These are phyloP conservation scores for Plectranthus barbatus DNA, from an alignment of 257 asterid species.

Conservation along the genomic window DNA sequence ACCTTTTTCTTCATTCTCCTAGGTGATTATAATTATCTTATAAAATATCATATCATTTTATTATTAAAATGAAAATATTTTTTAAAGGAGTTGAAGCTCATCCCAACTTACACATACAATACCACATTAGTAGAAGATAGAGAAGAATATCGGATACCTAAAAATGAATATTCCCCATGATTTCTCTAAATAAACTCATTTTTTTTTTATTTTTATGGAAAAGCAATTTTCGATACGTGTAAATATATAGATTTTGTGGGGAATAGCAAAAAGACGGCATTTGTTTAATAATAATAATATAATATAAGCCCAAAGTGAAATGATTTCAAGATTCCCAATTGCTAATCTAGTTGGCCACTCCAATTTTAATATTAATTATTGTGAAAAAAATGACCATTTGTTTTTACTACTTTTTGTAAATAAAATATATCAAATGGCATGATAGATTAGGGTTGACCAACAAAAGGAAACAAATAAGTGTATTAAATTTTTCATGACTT, in stretches of 20 bases:
- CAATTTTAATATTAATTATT: neutral
- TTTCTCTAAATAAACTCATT: neutral
- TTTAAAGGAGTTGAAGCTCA: too few relatives aligned
- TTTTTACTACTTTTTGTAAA: neutral
- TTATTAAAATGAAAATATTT: too few relatives aligned
- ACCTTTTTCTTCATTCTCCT: too few relatives aligned
- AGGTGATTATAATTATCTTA: too few relatives aligned
- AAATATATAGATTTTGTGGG: neutral
- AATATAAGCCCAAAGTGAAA: neutral
- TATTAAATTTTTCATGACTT: slow-evolving; percentile 10
- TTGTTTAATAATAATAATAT: too few relatives aligned
- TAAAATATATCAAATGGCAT: neutral
- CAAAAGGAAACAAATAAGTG: slow-evolving; percentile 7
- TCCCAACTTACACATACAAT: too few relatives aligned
- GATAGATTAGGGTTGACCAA: slow-evolving; percentile 10
- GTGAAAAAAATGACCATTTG: neutral
- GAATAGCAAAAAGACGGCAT: neutral
- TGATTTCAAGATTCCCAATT: slow-evolving; percentile 16
- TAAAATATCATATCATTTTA: too few relatives aligned
- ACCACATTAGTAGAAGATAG: neutral
- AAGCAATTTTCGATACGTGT: neutral
- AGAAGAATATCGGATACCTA: neutral
- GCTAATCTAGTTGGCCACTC: slow-evolving; percentile 19
- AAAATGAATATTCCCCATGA: slow-evolving; percentile 6
- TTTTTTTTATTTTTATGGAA: neutral